These are phyloP conservation scores for Fragilaria crotonensis DNA, from an alignment of 108 stramenopile genomes.

Conservation along the genomic window DNA sequence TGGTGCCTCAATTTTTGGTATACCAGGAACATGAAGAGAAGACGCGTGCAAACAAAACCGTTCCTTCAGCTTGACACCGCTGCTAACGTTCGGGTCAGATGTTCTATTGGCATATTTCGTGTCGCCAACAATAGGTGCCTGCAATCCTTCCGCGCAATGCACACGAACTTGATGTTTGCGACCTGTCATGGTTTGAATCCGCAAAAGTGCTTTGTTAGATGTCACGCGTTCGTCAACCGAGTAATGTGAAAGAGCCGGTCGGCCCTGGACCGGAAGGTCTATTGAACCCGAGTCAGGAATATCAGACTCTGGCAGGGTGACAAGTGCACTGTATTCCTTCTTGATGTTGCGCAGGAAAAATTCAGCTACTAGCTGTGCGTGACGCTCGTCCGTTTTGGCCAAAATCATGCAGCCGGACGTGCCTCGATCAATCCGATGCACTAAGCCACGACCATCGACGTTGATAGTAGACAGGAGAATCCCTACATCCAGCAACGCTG, in stretches of 20 bases:
- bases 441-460: constrained; percentile 49
- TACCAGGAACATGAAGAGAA: constrained; percentile 32
- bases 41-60: constrained; percentile 59
- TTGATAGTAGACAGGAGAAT: constrained; percentile 60
- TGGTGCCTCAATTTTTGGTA: constrained; percentile 35
- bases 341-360: constrained; percentile 50
- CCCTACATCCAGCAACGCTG: constrained; percentile 46
- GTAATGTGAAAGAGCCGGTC: constrained; percentile 45
- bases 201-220: constrained; percentile 15
- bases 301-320: constrained; percentile 8
- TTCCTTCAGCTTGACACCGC: constrained; percentile 10
- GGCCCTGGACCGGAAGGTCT: constrained; percentile 37
- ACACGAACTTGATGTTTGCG: constrained; percentile 78
- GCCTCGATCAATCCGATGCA: constrained; percentile 77
- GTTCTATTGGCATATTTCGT: constrained; percentile 22
- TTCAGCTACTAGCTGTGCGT: constrained; percentile 48
- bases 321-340: constrained; percentile 57
- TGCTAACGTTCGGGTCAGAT: not conserved
- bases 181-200: constrained; percentile 57
- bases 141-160: constrained; percentile 51
- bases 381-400: constrained; percentile 60
- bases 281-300: not conserved
- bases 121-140: constrained; percentile 43
- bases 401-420: constrained; percentile 59
- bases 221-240: constrained; percentile 13